A percentile compares a stretch with the other conserved stretches of the same genome.
Conservation (phyloP, 2,329 filamentous ascomycete genomes). For the Talaromyces marneffei region DNA sequence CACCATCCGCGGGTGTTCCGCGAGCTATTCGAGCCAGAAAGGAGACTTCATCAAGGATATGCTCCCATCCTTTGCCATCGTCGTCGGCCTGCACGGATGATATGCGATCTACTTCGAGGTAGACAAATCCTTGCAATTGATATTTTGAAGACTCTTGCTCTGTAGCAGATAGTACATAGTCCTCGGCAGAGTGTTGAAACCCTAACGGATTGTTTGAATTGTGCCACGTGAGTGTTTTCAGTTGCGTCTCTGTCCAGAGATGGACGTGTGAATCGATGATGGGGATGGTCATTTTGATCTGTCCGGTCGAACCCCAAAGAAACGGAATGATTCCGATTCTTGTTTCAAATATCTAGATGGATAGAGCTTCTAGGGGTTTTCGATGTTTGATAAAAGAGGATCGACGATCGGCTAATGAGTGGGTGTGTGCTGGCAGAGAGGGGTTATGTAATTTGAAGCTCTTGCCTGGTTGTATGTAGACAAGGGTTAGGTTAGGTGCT, state of each 20-base stretch:
- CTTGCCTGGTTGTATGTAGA: not conserved
- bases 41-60: slow-evolving; percentile 65
- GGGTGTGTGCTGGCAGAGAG: not conserved
- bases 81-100: slow-evolving; percentile 49
- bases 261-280: slow-evolving; percentile 92
- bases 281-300: slow-evolving; percentile 28
- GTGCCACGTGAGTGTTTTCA: slow-evolving; percentile 65
- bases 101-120: slow-evolving; percentile 74
- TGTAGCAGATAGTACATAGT: slow-evolving; percentile 51
- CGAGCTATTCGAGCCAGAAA: slow-evolving; percentile 62
- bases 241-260: slow-evolving; percentile 67
- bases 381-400: not conserved
- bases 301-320: not conserved
- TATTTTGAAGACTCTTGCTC: slow-evolving; percentile 16
- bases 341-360: not conserved
- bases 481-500: not conserved
- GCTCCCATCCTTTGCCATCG: slow-evolving; percentile 52
- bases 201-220: slow-evolving; percentile 54
- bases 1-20: slow-evolving; percentile 51
- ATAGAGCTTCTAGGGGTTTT: not conserved
- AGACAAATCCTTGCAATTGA: slow-evolving; percentile 64
- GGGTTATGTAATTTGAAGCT: not conserved
- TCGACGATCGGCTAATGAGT: not conserved
- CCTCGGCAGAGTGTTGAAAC: slow-evolving; percentile 57
- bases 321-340: not conserved